Evolutionary conservation across 31 red algal species (phyloP), one percentile per base, ranked within the genome.

Genomic region (Porphyra umbilicalis): DNA sequence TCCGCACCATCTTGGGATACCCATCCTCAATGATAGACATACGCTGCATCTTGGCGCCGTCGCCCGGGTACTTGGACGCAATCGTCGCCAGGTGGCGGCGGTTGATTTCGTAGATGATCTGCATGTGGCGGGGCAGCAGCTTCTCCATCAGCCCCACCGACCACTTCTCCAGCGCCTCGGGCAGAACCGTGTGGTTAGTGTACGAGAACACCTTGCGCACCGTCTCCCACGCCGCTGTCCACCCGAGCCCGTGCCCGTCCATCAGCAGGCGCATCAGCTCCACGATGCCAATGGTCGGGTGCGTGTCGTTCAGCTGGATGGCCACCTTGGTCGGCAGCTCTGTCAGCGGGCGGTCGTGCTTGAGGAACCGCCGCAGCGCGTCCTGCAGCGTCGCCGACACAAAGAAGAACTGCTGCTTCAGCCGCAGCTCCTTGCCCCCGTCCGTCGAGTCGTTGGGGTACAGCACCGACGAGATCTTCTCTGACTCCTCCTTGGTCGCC

Each of bases 111-210:
- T 77, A 97, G 82, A 99, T 99, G 78, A 97, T 94, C 82, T 95
- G 89, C 92, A 97, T 95, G 79, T 97, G 94, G 40, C 98, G 83
- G 11, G 98, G 98, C 80, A 99, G 82, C 74, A 99, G 80, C 82
- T 95, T 90, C 79, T 93, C 94, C 92, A 99, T 94, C 30, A 97
- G 82, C 16, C 90, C 90, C 32, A 99, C 94, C 3, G 89, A 87
- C 98, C 94, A 99, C 77, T 95, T 95, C 88, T 99, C 98, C 36
- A 99, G 85, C 29, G 98, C 98, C 89, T 99, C 98, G 11, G 94
- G 94, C 15, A 99, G 91, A 13, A 99, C 94, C 82, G 98, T 99
- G 83, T 99, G 98, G 76, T 99, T 99, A 18, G 98, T 99, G 92
- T 99, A 99, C 11, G 97, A 95, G 82, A 99, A 96, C 78, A 93